phyloP scores from a whole-genome alignment of 371 early-diverging fungal genomes.

The Fennellomyces sp. region DNA sequence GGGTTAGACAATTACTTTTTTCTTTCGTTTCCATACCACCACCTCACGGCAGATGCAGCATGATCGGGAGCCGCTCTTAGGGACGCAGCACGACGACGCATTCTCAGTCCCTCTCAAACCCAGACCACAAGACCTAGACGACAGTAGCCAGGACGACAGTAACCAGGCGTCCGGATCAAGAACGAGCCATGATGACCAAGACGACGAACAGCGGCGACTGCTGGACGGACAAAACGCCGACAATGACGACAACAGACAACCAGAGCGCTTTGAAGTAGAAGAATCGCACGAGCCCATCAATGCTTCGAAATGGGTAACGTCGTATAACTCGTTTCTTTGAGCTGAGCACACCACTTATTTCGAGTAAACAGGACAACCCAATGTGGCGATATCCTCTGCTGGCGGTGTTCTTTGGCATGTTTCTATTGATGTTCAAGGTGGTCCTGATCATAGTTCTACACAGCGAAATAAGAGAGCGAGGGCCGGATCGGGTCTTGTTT shows the following conservation, averaged over 20 bases:
- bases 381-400: constrained; percentile 11
- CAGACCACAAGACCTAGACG: not conserved
- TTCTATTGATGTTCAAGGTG: constrained; percentile 27
- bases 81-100: not conserved
- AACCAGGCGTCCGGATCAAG: not conserved
- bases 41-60: not conserved
- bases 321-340: too few relatives aligned
- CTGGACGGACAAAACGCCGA: not conserved
- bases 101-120: not conserved
- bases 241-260: not conserved
- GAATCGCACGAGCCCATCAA: not conserved
- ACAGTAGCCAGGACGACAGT: not conserved
- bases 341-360: not conserved
- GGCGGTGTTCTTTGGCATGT: constrained; percentile 3
- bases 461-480: constrained; percentile 14
- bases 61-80: not conserved
- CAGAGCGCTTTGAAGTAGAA: not conserved
- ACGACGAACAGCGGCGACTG: not conserved
- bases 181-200: not conserved
- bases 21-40: not conserved
- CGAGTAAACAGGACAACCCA: constrained; percentile 5
- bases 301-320: not conserved
- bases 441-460: constrained; percentile 12
- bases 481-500: constrained; percentile 24
- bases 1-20: too few relatives aligned